Evolutionary conservation across 1,139 yeast species (phyloP), one percentile per base, ranked within the genome.

Genomic region (Yamadazyma buinensis): DNA sequence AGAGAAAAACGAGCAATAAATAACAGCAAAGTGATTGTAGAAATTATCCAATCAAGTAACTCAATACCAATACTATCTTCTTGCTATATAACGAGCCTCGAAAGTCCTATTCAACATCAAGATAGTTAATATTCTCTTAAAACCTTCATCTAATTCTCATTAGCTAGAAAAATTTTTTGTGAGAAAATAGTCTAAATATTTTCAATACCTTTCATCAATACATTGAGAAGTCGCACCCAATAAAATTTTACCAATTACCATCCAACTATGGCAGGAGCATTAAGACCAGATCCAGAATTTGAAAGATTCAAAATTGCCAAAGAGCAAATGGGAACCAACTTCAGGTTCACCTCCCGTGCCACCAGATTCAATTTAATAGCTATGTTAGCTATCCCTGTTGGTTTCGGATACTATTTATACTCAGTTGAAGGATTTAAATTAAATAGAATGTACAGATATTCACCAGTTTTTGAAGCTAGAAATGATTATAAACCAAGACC

Each of bases 401-500:
- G 61, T 20, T 48, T 67, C 37, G 55, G 63, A 15, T 54, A 60
- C 38, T 54, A 42, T 36, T 72, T 72, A 27, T 68, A 69, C 47
- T 49, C 50, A 39, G 44, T 43, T 32, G 75, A 69, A 33, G 75
- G 75, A 11, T 57, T 60, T 43, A 38, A 55, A 31, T 47, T 51
- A 33, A 40, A 45, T 46, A 58, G 70, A 51, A 52, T 45, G 32
- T 67, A 57, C 52, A 69, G 75, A 61, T 50, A 52, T 28, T 54
- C 51, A 18, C 57, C 59, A 20, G 55, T 69, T 13, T 58, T 67
- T 46, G 19, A 17, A 5, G n/a, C n/a, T n/a, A 51, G 57, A 36
- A 63, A 58, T 37, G 68, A 64, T 26, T 69, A 67, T 46, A 60
- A 58, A 37, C 75, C 75, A 43, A 67, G 75, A 57, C 60, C 58